Conservation (phyloP, 2,329 filamentous ascomycete genomes). For the Talaromyces amestolkiae region DNA sequence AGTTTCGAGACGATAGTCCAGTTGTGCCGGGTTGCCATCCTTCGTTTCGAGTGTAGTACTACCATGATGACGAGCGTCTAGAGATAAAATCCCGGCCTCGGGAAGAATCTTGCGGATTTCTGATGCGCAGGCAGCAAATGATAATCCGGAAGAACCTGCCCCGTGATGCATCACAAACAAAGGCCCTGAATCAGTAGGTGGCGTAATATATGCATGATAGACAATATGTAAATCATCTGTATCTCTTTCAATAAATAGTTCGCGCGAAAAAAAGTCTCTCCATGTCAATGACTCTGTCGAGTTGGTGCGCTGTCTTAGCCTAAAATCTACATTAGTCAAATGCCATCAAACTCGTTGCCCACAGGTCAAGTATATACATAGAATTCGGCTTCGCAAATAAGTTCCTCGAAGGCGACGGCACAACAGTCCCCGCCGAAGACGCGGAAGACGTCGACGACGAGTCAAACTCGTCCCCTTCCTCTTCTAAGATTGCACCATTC, state of each 20-base stretch:
- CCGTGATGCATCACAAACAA: slow-evolving; percentile 94
- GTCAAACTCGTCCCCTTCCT: slow-evolving; percentile 49
- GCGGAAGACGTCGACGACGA: slow-evolving; percentile 76
- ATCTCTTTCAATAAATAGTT: slow-evolving; percentile 64
- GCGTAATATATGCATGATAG: slow-evolving; percentile 85
- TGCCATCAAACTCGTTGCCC: neutral
- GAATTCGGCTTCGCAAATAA: slow-evolving; percentile 66
- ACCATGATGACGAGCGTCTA: slow-evolving; percentile 87
- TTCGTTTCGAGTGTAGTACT: slow-evolving; percentile 50
- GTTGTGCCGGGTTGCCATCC: slow-evolving; percentile 35
- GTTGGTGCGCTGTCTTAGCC: slow-evolving; percentile 42
- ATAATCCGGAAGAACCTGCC: slow-evolving; percentile 86
- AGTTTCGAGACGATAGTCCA: slow-evolving; percentile 70
- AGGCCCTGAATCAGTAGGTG: slow-evolving; percentile 69
- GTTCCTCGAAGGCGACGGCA: slow-evolving; percentile 70
- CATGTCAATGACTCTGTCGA: slow-evolving; percentile 69
- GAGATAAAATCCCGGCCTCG: slow-evolving; percentile 74
- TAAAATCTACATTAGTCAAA: neutral
- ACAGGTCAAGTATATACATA: slow-evolving; percentile 51
- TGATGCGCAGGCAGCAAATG: slow-evolving; percentile 77
- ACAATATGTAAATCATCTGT: slow-evolving; percentile 50
- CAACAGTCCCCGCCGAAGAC: slow-evolving; percentile 88
- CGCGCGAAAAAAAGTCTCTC: slow-evolving; percentile 87
- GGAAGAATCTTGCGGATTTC: slow-evolving; percentile 77
- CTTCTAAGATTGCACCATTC: slow-evolving; percentile 36